Base-by-base conservation (phyloP, 768 basidiomycete species). In the Sarcomyxa edulis region DNA sequence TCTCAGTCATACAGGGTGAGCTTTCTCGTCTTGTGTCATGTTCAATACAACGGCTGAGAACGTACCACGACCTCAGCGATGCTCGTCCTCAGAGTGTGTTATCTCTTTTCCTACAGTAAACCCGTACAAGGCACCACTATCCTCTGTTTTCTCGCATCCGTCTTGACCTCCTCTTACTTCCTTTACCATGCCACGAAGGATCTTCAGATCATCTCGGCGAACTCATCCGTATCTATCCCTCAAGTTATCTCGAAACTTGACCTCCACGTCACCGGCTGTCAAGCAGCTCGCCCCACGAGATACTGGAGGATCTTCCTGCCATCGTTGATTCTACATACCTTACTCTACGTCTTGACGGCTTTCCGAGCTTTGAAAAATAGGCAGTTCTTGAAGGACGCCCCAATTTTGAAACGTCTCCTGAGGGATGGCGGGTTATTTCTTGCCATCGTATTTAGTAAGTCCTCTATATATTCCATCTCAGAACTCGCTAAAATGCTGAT, bases 351-450 rank as follows among this genome's bases (percentile, higher is more conserved):
- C 19, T 42, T 65, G 39, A 68, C 65, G 3, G 58, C 58, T n/a
- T 47, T 58, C 27, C 53, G 59, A 38, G 65, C 65, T 7, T 32
- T 65, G n/a, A 52, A 48, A 27, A 68, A 63, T 37, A 52, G 58
- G 10, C 50, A 52, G 32, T 32, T 59, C 35, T 43, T 63, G 22
- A 56, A 58, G 38, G 40, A 63, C 32, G 53, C 62, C 6, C 54
- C 59, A 6, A 41, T 59, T 25, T 35, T 59, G 33, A 61, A 62
- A 43, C 53, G 61, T n/a, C 55, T 69, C 41, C 44, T 68, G 0
- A 48, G 61, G 44, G 66, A 68, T 35, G 68, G 65, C 7, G 65
- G 68, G 15, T 53, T 65, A 27, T 67, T 67, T 37, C 68, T 65
- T 45, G 53, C 65, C 19, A 55, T 69, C 5, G 62, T 66, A 10